A percentile compares a stretch with the other conserved stretches of the same genome.
These are phyloP conservation scores for Amniculicola lignicola DNA, from an alignment of 495 filamentous ascomycete genomes.

Conservation along the genomic window DNA sequence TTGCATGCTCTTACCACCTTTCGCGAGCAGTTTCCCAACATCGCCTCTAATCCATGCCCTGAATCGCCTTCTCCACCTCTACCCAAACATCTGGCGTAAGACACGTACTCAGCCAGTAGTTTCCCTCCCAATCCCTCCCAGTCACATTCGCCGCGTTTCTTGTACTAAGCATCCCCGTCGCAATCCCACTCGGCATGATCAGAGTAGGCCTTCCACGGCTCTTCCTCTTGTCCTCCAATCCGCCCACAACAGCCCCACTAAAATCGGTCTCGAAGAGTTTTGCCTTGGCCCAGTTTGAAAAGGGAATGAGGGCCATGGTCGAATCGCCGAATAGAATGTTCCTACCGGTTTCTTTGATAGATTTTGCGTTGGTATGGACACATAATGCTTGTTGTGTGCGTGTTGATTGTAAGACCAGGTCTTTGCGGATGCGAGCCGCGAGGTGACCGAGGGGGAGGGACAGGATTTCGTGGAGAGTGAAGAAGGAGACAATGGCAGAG, in stretches of 20 bases:
- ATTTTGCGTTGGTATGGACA: not conserved
- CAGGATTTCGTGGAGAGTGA: constrained; percentile 3
- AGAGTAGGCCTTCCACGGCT: constrained; percentile 1
- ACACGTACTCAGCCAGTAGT: constrained; percentile 8
- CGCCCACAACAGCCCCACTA: constrained; percentile 2
- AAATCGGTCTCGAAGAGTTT: constrained; percentile 17
- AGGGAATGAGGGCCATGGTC: not conserved
- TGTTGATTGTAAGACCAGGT: constrained; percentile 5
- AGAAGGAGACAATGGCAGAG: constrained; percentile 9
- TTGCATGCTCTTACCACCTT: too few species aligned
- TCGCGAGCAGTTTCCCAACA: too few species aligned
- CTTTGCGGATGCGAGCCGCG: constrained; percentile 16
- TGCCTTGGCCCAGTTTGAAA: constrained; percentile 19
- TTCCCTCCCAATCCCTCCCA: constrained; percentile 23
- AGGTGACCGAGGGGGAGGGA: constrained; percentile 6
- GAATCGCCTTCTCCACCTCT: constrained; percentile 10
- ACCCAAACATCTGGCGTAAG: constrained; percentile 8
- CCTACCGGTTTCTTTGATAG: not conserved
- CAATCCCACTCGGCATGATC: not conserved
- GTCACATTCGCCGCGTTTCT: not conserved
- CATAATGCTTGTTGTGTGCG: constrained; percentile 1
- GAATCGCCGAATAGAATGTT: not conserved
- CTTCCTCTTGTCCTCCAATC: not conserved
- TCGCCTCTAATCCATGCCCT: constrained; percentile 2
- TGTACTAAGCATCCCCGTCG: not conserved